These are phyloP conservation scores for Scalesia atractyloides DNA, from an alignment of 129 eudicot species.

Conservation along the genomic window DNA sequence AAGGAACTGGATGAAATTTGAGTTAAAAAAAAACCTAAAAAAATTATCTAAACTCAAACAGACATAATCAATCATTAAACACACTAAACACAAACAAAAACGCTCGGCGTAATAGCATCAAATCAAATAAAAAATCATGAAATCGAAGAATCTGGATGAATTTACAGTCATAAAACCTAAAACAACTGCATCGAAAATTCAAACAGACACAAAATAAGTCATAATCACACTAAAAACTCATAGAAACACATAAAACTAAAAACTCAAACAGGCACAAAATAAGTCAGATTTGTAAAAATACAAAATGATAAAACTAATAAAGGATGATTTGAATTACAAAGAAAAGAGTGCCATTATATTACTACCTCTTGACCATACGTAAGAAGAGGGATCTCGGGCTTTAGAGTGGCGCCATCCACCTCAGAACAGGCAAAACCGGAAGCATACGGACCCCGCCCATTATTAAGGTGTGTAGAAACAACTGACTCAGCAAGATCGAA, in stretches of 20 bases:
- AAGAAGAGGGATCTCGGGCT: slow-evolving; percentile 79
- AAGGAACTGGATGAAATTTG: neutral
- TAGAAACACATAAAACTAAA: neutral
- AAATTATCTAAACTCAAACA: neutral
- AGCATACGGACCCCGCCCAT: slow-evolving; percentile 41
- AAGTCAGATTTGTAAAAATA: too few relatives aligned
- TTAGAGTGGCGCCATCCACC: slow-evolving; percentile 49
- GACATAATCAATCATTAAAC: neutral
- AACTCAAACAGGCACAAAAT: too few relatives aligned
- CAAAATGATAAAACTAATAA: too few relatives aligned
- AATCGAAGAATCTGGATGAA: neutral
- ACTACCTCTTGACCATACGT: slow-evolving; percentile 96
- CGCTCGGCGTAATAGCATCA: neutral
- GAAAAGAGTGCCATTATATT: too few relatives aligned
- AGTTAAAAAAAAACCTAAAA: too few relatives aligned
- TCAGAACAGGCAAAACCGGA: slow-evolving; percentile 68
- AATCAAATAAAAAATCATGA: neutral
- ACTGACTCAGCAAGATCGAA: too few relatives aligned
- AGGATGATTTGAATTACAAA: too few relatives aligned
- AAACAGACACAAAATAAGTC: neutral
- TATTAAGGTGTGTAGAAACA: too few relatives aligned
- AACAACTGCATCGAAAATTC: too few relatives aligned
- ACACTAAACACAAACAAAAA: neutral
- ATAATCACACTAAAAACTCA: neutral
- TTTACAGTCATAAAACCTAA: too few relatives aligned